These are phyloP conservation scores for Macrocystidia cucumis DNA, from an alignment of 1,284 basidiomycete genomes.

Conservation along the genomic window DNA sequence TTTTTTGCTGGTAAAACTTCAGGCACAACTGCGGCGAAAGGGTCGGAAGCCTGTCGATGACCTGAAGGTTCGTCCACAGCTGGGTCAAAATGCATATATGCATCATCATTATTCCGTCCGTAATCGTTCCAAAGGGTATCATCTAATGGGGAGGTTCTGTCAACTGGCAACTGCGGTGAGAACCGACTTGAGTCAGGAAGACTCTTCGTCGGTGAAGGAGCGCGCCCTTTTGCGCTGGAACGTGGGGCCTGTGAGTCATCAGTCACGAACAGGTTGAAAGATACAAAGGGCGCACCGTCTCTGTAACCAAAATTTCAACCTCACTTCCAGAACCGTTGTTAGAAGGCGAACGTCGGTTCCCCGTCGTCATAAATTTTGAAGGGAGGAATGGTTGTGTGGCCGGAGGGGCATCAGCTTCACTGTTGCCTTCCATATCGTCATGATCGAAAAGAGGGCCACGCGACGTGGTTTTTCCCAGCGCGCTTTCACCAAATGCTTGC, in stretches of 20 bases:
- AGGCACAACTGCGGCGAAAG: too few relatives aligned
- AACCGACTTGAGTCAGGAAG: constrained; percentile 1
- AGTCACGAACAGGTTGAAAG: constrained; percentile 6
- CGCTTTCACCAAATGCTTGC: constrained; percentile 35
- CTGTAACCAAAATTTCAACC: too few relatives aligned
- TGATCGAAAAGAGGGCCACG: not conserved
- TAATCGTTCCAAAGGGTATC: constrained; percentile 7
- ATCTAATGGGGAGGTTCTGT: constrained; percentile 1
- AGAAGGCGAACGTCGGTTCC: constrained; percentile 2
- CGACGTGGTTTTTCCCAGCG: constrained; percentile 14
- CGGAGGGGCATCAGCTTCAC: constrained; percentile 13
- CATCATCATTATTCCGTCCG: constrained; percentile 17
- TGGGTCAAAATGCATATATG: constrained; percentile 30
- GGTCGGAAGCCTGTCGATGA: too few relatives aligned
- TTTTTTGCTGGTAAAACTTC: too few relatives aligned
- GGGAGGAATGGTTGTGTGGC: constrained; percentile 29
- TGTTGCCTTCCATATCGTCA: constrained; percentile 12
- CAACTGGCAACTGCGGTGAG: not conserved
- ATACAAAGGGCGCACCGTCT: constrained; percentile 7
- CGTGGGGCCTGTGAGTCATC: constrained; percentile 10
- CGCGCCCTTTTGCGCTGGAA: constrained; percentile 1
- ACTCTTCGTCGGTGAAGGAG: not conserved
- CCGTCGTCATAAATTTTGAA: constrained; percentile 27
- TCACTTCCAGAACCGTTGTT: not conserved
- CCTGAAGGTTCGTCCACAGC: too few relatives aligned